Percentiles rank a stretch among this genome's conserved stretches.
Conservation (phyloP, 192 early-diverging fungal species). For the Umbelopsis sp. region DNA sequence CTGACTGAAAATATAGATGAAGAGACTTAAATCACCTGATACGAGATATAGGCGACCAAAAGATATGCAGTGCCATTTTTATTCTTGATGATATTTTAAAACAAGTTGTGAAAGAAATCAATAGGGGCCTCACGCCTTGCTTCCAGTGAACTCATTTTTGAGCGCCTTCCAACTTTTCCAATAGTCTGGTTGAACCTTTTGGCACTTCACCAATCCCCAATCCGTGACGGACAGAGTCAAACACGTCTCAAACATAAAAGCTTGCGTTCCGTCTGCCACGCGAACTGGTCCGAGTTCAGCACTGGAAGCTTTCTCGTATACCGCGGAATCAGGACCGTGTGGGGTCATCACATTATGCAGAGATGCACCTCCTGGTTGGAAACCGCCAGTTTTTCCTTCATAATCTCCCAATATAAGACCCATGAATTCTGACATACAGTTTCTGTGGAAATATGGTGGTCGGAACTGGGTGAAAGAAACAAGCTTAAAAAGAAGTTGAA, state of each 20-base stretch:
- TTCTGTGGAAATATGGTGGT: conserved; percentile 97
- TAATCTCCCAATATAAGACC: conserved; percentile 91
- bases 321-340: conserved; percentile 88
- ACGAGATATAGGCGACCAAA: no score
- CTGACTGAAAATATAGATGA: no score
- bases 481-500: not conserved
- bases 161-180: conserved; percentile 82
- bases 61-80: no score
- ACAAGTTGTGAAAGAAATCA: not conserved
- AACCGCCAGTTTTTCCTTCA: conserved; percentile 92
- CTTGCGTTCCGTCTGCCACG: conserved; percentile 80
- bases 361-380: conserved; percentile 90
- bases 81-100: not conserved
- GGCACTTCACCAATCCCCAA: conserved; percentile 78
- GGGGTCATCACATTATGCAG: conserved; percentile 86
- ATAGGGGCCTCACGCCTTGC: not conserved
- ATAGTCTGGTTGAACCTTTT: conserved; percentile 84
- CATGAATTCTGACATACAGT: conserved; percentile 99
- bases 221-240: conserved; percentile 78
- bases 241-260: conserved; percentile 95
- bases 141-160: conserved; percentile 47
- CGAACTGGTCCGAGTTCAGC: conserved; percentile 77
- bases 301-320: conserved; percentile 72
- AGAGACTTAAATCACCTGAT: no score
- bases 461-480: conserved; percentile 58